Percentiles rank a stretch among this genome's conserved stretches.
These are phyloP conservation scores for Aspergillus neoniger DNA, from an alignment of 2,329 filamentous ascomycete species.

Conservation along the genomic window DNA sequence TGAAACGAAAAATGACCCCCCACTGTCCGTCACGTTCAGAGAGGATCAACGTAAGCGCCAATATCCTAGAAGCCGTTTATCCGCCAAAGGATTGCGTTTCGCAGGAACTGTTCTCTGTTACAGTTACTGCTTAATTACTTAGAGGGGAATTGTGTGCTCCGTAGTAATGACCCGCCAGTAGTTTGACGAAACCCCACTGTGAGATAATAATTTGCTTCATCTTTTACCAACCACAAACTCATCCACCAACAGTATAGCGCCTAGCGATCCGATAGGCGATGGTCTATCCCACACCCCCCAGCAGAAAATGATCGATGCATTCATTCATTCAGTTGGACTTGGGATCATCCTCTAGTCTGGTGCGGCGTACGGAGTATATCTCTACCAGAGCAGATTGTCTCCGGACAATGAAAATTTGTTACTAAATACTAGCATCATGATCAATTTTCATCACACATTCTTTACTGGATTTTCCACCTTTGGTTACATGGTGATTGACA, in stretches of 20 bases:
- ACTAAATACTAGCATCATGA: neutral
- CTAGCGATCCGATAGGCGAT: neutral
- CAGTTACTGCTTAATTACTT: neutral
- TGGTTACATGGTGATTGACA: neutral
- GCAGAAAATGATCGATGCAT: neutral
- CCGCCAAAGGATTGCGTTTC: conserved; percentile 3
- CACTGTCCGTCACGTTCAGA: no score
- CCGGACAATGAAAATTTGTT: neutral
- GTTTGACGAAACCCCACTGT: conserved; percentile 8
- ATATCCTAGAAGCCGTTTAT: conserved; percentile 14
- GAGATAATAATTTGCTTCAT: conserved; percentile 12
- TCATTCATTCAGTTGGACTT: neutral
- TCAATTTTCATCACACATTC: neutral
- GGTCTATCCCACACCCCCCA: neutral
- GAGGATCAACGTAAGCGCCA: conserved; percentile 9
- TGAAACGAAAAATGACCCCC: no score
- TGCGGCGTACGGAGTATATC: conserved; percentile 12
- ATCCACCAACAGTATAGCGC: neutral
- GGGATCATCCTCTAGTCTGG: neutral
- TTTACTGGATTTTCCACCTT: neutral
- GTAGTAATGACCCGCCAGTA: neutral
- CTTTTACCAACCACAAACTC: conserved; percentile 1
- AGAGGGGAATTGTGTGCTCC: neutral
- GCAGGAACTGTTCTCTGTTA: neutral
- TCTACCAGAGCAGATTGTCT: conserved; percentile 11